These are phyloP conservation scores for Grigorovia transvaalensis DNA, from an alignment of 805 yeast species.

Conservation along the genomic window DNA sequence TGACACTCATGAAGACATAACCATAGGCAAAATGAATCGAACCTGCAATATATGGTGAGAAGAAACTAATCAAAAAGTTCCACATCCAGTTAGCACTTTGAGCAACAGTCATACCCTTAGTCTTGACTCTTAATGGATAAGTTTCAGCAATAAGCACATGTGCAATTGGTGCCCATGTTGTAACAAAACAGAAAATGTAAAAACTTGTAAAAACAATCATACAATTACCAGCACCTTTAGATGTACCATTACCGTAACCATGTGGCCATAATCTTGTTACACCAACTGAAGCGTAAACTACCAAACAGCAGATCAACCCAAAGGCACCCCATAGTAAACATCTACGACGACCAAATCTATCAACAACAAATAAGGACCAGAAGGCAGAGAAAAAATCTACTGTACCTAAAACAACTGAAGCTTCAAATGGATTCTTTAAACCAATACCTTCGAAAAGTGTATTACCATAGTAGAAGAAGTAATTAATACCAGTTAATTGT, in stretches of 20 bases:
- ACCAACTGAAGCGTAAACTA: conserved; percentile 51
- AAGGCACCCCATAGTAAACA: conserved; percentile 39
- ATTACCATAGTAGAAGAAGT: conserved; percentile 60
- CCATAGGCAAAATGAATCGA: conserved; percentile 63
- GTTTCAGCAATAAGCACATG: conserved; percentile 58
- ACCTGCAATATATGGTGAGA: conserved; percentile 59
- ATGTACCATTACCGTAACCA: conserved; percentile 31
- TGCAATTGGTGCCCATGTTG: conserved; percentile 67
- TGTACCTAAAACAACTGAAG: conserved; percentile 49
- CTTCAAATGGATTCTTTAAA: conserved; percentile 46
- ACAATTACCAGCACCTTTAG: conserved; percentile 51
- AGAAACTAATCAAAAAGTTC: conserved; percentile 58
- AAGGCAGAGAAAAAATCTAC: conserved; percentile 53
- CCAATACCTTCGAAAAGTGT: conserved; percentile 55
- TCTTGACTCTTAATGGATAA: conserved; percentile 60
- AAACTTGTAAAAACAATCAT: conserved; percentile 66
- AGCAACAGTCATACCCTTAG: conserved; percentile 47
- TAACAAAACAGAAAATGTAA: conserved; percentile 62
- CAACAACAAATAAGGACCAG: conserved; percentile 41
- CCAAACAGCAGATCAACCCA: conserved; percentile 38
- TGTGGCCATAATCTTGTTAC: conserved; percentile 35
- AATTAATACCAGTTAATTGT: conserved; percentile 59
- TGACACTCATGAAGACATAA: conserved; percentile 46
- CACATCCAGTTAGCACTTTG: conserved; percentile 56
- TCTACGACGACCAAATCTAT: conserved; percentile 44